phyloP scores from a whole-genome alignment of 306 rosid species.

The Medicago ruthenica region DNA sequence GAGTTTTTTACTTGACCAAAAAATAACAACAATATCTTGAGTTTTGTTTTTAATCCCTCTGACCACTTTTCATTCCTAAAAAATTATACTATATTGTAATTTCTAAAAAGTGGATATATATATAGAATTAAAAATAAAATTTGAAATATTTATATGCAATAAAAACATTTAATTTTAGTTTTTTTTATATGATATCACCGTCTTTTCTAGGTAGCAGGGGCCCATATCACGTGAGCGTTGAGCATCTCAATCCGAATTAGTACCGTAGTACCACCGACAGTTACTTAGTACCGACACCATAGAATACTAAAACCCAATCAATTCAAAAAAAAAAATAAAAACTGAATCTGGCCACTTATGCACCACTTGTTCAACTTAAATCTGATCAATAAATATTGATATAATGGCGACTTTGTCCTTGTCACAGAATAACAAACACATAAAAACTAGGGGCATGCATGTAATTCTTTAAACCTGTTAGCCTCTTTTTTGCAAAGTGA shows the following conservation, averaged over 20 bases:
- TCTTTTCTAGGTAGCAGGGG: not conserved
- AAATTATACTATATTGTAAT: too few relatives aligned
- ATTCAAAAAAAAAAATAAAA: too few relatives aligned
- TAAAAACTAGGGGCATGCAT: not conserved
- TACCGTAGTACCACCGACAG: slow-evolving; percentile 45
- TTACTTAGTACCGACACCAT: slow-evolving; percentile 38
- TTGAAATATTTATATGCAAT: too few relatives aligned
- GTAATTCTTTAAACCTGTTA: not conserved
- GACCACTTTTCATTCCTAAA: too few relatives aligned
- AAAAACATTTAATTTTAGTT: too few relatives aligned
- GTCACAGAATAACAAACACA: not conserved
- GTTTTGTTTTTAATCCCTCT: too few relatives aligned
- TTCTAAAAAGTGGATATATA: too few relatives aligned
- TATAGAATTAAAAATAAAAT: too few relatives aligned
- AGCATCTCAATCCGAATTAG: not conserved
- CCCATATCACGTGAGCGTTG: slow-evolving; percentile 36
- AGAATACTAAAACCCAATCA: not conserved
- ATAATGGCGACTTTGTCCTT: not conserved
- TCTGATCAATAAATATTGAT: not conserved
- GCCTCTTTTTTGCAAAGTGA: too few relatives aligned
- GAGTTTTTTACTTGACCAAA: too few relatives aligned
- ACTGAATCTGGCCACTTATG: slow-evolving; percentile 27
- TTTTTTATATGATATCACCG: not conserved
- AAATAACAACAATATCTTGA: too few relatives aligned
- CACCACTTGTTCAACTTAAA: slow-evolving; percentile 5